phyloP scores from a whole-genome alignment of 495 filamentous ascomycete genomes.

The Usnea hakonensis region DNA sequence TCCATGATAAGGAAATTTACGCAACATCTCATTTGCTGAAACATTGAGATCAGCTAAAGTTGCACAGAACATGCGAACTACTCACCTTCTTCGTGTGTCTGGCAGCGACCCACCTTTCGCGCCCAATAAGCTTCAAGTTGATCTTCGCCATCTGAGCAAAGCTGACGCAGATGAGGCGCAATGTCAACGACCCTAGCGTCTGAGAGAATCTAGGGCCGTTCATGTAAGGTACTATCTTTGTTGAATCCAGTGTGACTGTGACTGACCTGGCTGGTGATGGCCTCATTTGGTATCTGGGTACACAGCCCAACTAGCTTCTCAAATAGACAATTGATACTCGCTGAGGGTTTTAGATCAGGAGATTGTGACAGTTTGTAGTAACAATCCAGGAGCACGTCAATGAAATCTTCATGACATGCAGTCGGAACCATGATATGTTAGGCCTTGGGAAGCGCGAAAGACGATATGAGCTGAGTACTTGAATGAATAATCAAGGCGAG shows the following conservation, averaged over 20 bases:
- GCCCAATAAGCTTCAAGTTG: conserved; percentile 35
- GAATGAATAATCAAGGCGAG: not conserved
- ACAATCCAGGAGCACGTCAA: conserved; percentile 14
- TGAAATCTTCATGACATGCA: not conserved
- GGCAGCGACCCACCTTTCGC: conserved; percentile 20
- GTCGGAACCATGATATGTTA: not conserved
- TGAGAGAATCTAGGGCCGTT: conserved; percentile 23
- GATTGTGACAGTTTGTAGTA: conserved; percentile 15
- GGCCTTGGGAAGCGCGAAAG: not conserved
- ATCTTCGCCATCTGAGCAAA: conserved; percentile 35
- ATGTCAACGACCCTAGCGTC: conserved; percentile 24
- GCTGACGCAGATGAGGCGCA: conserved; percentile 24
- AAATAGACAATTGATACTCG: conserved; percentile 31
- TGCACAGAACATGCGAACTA: not conserved
- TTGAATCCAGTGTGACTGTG: not conserved
- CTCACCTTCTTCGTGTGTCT: conserved; percentile 17
- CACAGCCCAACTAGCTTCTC: conserved; percentile 32
- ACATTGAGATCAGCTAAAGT: not conserved
- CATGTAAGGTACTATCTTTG: not conserved
- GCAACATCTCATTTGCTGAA: conserved; percentile 22
- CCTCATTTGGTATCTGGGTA: conserved; percentile 18
- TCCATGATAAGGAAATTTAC: conserved; percentile 36
- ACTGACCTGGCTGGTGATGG: conserved; percentile 13
- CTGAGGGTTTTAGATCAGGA: conserved; percentile 23
- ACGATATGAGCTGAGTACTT: too few relatives aligned